phyloP scores from a whole-genome alignment of 2,329 filamentous ascomycete genomes.

The Colletotrichum higginsianum region DNA sequence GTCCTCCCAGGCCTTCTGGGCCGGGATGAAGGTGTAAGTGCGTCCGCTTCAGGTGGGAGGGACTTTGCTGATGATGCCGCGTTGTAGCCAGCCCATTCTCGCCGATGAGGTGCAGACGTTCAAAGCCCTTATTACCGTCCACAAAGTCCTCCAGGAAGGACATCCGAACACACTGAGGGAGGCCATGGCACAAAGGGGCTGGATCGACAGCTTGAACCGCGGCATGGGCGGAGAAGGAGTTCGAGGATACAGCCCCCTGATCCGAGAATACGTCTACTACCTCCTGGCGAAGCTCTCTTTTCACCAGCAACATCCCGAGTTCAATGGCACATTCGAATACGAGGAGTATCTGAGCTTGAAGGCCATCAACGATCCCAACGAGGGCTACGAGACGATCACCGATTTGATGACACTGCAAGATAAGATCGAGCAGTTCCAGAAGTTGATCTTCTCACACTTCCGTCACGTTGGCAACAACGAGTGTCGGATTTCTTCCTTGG shows the following conservation, averaged over 20 bases:
- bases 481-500: slow-evolving; percentile 93
- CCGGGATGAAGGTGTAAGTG: slow-evolving; percentile 96
- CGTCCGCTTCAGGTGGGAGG: slow-evolving; percentile 5
- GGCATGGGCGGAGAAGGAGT: slow-evolving; percentile 87
- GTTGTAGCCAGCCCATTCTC: slow-evolving; percentile 88
- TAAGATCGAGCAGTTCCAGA: slow-evolving; percentile 98
- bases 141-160: slow-evolving; percentile 97
- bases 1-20: slow-evolving; percentile 95
- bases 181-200: slow-evolving; percentile 88
- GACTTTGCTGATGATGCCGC: slow-evolving; percentile 2
- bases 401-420: slow-evolving; percentile 98
- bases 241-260: slow-evolving; percentile 91
- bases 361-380: slow-evolving; percentile 98
- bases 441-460: slow-evolving; percentile 98
- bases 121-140: slow-evolving; percentile 96
- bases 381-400: slow-evolving; percentile 96
- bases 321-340: slow-evolving; percentile 99
- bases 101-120: slow-evolving; percentile 99
- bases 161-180: slow-evolving; percentile 91
- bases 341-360: slow-evolving; percentile 99
- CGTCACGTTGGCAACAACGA: slow-evolving; percentile 93
- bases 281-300: slow-evolving; percentile 96
- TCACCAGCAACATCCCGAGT: slow-evolving; percentile 96
- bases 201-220: slow-evolving; percentile 93
- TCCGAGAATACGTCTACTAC: slow-evolving; percentile 97